Percentiles rank a stretch among this genome's conserved stretches.
These are phyloP conservation scores for Margaritispora aquatica DNA, from an alignment of 495 filamentous ascomycete species.

Conservation along the genomic window DNA sequence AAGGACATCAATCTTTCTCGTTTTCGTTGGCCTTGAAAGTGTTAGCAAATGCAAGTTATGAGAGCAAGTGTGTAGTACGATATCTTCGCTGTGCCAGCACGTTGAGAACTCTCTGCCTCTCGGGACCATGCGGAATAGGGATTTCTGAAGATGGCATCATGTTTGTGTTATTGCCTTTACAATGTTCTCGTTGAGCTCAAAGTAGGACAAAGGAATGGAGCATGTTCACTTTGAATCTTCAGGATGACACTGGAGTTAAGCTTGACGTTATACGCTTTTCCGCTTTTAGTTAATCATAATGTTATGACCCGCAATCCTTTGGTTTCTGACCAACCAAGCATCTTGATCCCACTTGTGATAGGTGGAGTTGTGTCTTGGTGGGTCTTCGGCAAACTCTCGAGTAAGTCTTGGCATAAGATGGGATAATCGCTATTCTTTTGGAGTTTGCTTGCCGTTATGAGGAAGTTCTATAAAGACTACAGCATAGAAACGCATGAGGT, in stretches of 20 bases:
- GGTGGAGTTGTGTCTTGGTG: too few species aligned
- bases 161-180: too few species aligned
- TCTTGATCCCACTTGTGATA: too few species aligned
- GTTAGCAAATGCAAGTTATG: background rate
- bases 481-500: background rate
- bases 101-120: conserved; percentile 5
- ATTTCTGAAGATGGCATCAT: background rate
- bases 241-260: too few species aligned
- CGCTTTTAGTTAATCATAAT: background rate
- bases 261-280: too few species aligned
- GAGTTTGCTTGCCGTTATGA: too few species aligned
- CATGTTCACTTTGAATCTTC: too few species aligned
- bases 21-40: conserved; percentile 1
- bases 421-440: background rate
- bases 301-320: too few species aligned
- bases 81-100: conserved; percentile 10
- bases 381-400: too few species aligned
- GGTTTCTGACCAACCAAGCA: too few species aligned
- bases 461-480: background rate
- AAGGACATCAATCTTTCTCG: conserved; percentile 3
- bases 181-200: background rate
- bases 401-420: background rate
- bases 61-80: background rate
- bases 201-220: too few species aligned
- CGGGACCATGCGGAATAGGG: background rate